Conservation (phyloP, 2,329 filamentous ascomycete genomes). For the Fusarium tjaetaba region DNA sequence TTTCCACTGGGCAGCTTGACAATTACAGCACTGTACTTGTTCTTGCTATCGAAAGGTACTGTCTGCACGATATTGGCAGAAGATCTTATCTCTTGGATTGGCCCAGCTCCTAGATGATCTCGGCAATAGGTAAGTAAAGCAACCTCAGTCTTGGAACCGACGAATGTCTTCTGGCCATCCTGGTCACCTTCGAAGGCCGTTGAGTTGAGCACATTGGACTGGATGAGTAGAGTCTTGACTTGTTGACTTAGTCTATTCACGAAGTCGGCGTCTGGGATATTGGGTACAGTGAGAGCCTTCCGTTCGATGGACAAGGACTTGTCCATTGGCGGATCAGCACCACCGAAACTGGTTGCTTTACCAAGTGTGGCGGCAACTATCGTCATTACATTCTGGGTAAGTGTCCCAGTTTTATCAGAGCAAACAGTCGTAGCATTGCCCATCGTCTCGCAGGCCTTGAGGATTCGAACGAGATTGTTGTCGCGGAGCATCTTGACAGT, state of each 20-base stretch:
- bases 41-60: slow-evolving; percentile 64
- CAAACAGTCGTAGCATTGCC: slow-evolving; percentile 79
- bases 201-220: slow-evolving; percentile 66
- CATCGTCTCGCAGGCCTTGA: slow-evolving; percentile 78
- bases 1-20: slow-evolving; percentile 56
- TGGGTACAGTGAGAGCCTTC: slow-evolving; percentile 34
- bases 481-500: slow-evolving; percentile 76
- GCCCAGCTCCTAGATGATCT: slow-evolving; percentile 60
- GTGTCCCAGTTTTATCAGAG: slow-evolving; percentile 66
- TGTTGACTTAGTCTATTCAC: slow-evolving; percentile 32
- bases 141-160: slow-evolving; percentile 67
- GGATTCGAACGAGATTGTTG: slow-evolving; percentile 74
- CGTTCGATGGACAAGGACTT: slow-evolving; percentile 35
- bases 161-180: slow-evolving; percentile 56
- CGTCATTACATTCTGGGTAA: slow-evolving; percentile 75
- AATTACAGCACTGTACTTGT: slow-evolving; percentile 67
- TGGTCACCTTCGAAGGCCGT: slow-evolving; percentile 65
- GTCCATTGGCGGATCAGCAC: slow-evolving; percentile 35
- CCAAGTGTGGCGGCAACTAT: slow-evolving; percentile 77
- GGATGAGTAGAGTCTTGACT: slow-evolving; percentile 70
- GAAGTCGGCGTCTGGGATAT: slow-evolving; percentile 44
- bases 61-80: slow-evolving; percentile 60
- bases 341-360: slow-evolving; percentile 47
- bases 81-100: slow-evolving; percentile 56
- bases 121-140: slow-evolving; percentile 62